A percentile compares a stretch with the other conserved stretches of the same genome.
phyloP scores from a whole-genome alignment of 495 filamentous ascomycete species.

The Podospora pseudoanserina region DNA sequence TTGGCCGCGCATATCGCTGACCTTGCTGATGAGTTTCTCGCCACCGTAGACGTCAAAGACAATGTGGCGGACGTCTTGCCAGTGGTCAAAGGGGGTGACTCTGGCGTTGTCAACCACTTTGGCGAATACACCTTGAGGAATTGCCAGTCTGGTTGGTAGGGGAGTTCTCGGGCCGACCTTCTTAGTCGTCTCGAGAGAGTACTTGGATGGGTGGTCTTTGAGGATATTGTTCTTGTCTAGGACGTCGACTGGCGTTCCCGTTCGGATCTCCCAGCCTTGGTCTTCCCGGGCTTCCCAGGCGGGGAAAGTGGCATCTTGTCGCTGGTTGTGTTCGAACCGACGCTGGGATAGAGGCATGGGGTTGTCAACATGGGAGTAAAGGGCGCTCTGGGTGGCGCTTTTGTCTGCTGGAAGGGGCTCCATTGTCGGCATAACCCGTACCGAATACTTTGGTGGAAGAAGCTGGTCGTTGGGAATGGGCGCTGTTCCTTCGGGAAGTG shows the following conservation, averaged over 20 bases:
- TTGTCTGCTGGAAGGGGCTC: background rate
- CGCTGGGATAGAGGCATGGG: constrained; percentile 14
- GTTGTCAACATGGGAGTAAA: constrained; percentile 19
- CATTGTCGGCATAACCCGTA: constrained; percentile 42
- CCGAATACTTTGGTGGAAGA: constrained; percentile 75
- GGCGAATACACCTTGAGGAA: constrained; percentile 48
- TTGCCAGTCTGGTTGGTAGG: constrained; percentile 48
- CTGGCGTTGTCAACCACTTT: constrained; percentile 58
- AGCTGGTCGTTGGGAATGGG: constrained; percentile 74
- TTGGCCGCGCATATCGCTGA: constrained; percentile 56
- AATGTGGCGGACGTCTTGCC: constrained; percentile 91
- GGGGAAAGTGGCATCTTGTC: constrained; percentile 10
- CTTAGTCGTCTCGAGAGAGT: constrained; percentile 23
- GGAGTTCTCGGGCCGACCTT: constrained; percentile 24
- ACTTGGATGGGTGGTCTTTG: constrained; percentile 35
- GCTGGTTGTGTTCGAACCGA: constrained; percentile 5
- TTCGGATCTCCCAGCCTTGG: constrained; percentile 10
- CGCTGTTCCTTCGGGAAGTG: constrained; percentile 59
- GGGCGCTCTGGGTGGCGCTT: constrained; percentile 18
- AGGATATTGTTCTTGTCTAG: constrained; percentile 36
- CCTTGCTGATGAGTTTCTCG: background rate
- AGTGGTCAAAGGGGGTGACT: constrained; percentile 71
- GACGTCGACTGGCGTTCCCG: constrained; percentile 22
- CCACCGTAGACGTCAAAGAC: constrained; percentile 46
- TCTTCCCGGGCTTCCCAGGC: constrained; percentile 12